Evolutionary conservation across 2,329 filamentous ascomycete species (phyloP), one percentile per base, ranked within the genome.

Genomic region (Penicillium polonicum): DNA sequence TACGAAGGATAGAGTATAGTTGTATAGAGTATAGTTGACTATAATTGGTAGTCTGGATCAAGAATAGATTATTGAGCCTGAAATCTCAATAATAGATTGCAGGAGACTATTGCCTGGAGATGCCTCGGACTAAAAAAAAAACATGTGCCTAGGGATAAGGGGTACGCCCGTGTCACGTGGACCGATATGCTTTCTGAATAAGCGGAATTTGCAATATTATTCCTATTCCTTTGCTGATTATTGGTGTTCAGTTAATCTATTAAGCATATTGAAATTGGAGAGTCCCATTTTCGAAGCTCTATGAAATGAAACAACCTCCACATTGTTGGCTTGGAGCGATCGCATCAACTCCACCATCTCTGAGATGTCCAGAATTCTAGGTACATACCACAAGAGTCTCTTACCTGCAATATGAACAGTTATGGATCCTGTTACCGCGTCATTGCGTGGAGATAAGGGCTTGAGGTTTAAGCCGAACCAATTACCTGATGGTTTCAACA

Each of bases 111-210:
- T 49, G 52, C 27, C 33, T 19, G 10, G 12, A 19, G 29, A 25
- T 39, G 27, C 54, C 48, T 55, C n/a, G 50, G 35, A n/a, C 39
- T 35, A 5, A 19, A 31, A 27, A 42, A 23, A 38, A 36, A 46
- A 38, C 42, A 60, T 39, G 46, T 55, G 52, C 7, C 39, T 52
- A 33, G 43, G 5, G 23, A 39, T 50, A 50, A 43, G 51, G 51
- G 52, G 52, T 25, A n/a, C 21, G 17, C 4, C 15, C 12, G 3
- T 17, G 19, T 57, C 55, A 57, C 55, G 55, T 57, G 55, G 21
- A 17, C 12, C 2, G 10, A n/a, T 4, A 45, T 12, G 8, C 39
- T 17, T 45, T 35, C 15, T 17, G 3, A 5, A 7, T 3, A 17
- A 2, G 2, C 27, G 10, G 13, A 33, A 33, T 13, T 48, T 35